A percentile compares a stretch with the other conserved stretches of the same genome.
phyloP scores from a whole-genome alignment of 2,329 filamentous ascomycete species.

The Aspergillus pseudoviridinutans region DNA sequence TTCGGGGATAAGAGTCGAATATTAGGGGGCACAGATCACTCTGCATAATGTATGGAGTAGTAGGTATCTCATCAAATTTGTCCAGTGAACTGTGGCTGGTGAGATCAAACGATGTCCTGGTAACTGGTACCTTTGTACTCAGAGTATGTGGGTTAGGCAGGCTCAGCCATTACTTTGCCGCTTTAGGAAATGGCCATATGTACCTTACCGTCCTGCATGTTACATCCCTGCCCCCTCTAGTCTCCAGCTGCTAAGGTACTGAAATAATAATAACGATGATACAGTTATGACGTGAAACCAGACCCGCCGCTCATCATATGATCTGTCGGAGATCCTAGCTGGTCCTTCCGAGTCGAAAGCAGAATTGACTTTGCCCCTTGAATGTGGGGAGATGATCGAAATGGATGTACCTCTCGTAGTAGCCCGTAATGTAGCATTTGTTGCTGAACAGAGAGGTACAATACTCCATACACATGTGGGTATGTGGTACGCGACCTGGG shows the following conservation, averaged over 20 bases:
- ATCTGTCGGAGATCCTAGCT: not conserved
- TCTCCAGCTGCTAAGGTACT: no score
- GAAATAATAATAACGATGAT: no score
- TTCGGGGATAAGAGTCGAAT: not conserved
- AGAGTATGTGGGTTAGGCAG: no score
- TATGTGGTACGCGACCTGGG: no score
- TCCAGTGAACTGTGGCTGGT: not conserved
- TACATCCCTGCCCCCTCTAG: no score
- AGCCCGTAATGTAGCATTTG: not conserved
- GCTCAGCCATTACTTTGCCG: not conserved
- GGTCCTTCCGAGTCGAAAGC: not conserved
- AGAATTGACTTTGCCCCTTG: not conserved
- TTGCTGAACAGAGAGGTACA: not conserved
- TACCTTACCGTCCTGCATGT: not conserved
- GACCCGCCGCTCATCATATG: not conserved
- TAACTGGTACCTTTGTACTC: not conserved
- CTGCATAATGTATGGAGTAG: no score
- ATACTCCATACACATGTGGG: no score
- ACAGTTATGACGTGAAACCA: not conserved
- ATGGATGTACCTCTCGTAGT: not conserved
- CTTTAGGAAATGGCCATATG: not conserved
- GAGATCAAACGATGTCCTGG: not conserved
- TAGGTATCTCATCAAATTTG: not conserved
- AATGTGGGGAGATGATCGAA: not conserved
- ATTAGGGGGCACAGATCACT: not conserved